Evolutionary conservation across 768 basidiomycete species (phyloP), one percentile per base, ranked within the genome.

Genomic region (Boletus vinaceobasis): DNA sequence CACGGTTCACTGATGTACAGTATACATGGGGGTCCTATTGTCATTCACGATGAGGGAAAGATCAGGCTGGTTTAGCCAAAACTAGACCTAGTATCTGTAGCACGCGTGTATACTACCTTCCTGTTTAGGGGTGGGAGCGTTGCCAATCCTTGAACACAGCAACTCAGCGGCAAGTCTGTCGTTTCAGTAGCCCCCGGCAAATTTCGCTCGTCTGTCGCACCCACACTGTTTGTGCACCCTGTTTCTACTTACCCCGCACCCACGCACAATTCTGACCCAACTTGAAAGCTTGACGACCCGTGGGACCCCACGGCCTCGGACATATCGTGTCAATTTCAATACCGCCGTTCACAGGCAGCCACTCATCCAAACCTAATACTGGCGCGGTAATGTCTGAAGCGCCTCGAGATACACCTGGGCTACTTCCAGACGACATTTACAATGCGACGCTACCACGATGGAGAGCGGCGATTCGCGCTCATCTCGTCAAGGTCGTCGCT

Each of bases 391-490:
- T 11, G 7, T 36, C 48, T 4, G 48, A 53, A 29, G 23, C 23
- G 1, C 27, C 48, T 33, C 48, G 40, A 31, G 50, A 54, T 9
- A 40, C 57, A 8, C 62, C 59, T 0, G 62, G 66, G 15, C 56
- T 53, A 3, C 66, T 52, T 40, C 50, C 62, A 17, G 59, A 61
- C n/a, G 82, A 88, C 59, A 77, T 87, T 10, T 93, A 92, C 64
- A 79, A 85, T 38, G 69, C 77, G 1, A 83, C 78, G 1, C 66
- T 93, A 55, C 78, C 82, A 7, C 70, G 75, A 67, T 91, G 88
- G 90, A 73, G 87, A 58, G 81, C 84, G 26, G 77, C 72, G 0
- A 71, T 88, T 38, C 80, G 90, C 19, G 68, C 79, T 37, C 65
- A 60, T 51, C 71, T 92, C 15, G 74, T 90, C 38, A 70, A 66